Conservation (phyloP, 2,329 filamentous ascomycete species). For the Diaporthe citriasiana region DNA sequence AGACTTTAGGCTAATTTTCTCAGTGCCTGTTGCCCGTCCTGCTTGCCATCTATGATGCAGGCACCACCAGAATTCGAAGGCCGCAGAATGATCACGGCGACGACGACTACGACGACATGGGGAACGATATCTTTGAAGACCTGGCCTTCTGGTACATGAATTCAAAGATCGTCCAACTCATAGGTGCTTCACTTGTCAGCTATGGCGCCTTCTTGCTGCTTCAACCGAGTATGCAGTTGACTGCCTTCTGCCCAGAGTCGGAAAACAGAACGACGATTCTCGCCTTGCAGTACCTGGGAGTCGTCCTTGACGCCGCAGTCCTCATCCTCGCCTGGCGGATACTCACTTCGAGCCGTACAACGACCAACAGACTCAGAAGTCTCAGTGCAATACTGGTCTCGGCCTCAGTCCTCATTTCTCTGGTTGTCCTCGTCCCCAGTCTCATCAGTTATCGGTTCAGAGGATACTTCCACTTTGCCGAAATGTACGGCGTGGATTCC, state of each 20-base stretch:
- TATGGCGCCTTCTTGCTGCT: conserved; percentile 59
- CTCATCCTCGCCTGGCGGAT: conserved; percentile 65
- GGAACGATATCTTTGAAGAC: conserved; percentile 63
- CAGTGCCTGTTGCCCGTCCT: conserved; percentile 64
- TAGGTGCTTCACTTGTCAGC: conserved; percentile 56
- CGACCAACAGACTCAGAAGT: conserved; percentile 61
- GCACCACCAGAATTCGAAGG: conserved; percentile 52
- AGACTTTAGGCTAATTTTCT: background rate
- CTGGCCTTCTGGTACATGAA: conserved; percentile 61
- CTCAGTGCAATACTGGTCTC: conserved; percentile 59
- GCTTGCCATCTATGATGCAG: conserved; percentile 61
- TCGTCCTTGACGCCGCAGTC: conserved; percentile 62
- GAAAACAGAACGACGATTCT: conserved; percentile 57
- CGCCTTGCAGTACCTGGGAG: conserved; percentile 59
- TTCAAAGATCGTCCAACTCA: conserved; percentile 55
- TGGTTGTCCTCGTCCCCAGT: conserved; percentile 57
- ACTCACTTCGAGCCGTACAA: conserved; percentile 64
- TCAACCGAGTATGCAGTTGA: conserved; percentile 59
- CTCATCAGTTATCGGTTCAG: conserved; percentile 44
- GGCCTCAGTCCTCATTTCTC: conserved; percentile 55
- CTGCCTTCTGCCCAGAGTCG: conserved; percentile 64
- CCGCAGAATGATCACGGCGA: conserved; percentile 51
- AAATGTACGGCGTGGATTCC: conserved; percentile 52
- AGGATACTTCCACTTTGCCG: conserved; percentile 32
- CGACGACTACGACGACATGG: conserved; percentile 61